Percentiles rank a stretch among this genome's conserved stretches.
phyloP scores from a whole-genome alignment of 441 rosid genomes.

The Flueggea neowawraea region DNA sequence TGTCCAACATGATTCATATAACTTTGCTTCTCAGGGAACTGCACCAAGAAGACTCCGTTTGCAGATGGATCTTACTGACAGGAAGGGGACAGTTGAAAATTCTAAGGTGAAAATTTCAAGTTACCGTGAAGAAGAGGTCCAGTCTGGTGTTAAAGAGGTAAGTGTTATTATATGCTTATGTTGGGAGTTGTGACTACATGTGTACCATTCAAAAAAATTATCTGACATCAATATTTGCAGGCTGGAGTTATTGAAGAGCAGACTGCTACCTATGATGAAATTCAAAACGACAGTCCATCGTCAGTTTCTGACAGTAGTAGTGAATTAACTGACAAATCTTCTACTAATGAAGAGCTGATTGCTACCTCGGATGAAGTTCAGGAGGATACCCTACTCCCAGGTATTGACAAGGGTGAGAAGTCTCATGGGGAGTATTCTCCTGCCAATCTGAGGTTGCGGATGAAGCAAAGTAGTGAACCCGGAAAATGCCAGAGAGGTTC shows the following conservation, averaged over 20 bases:
- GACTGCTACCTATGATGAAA: constrained; percentile 11
- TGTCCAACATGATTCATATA: constrained; percentile 22
- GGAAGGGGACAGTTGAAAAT: constrained; percentile 4
- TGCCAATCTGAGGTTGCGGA: constrained; percentile 24
- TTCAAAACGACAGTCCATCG: constrained; percentile 7
- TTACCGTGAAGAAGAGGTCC: constrained; percentile 42
- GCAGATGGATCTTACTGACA: constrained; percentile 15
- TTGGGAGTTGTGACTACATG: background rate
- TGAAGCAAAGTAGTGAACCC: constrained; percentile 17
- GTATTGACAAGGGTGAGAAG: too few relatives aligned
- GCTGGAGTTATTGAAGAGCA: constrained; percentile 16
- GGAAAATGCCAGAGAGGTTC: constrained; percentile 8
- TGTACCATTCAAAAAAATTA: constrained; percentile 1
- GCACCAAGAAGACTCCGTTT: constrained; percentile 75
- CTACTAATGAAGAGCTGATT: background rate
- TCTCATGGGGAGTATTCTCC: background rate
- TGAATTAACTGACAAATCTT: constrained; percentile 17
- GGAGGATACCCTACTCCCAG: too few relatives aligned
- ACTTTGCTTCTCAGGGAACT: constrained; percentile 50
- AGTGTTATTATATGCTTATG: constrained; percentile 8
- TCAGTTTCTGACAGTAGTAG: constrained; percentile 5
- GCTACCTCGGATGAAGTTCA: too few relatives aligned
- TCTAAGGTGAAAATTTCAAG: constrained; percentile 10
- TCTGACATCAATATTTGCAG: constrained; percentile 26
- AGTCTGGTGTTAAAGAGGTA: constrained; percentile 56